phyloP scores from a whole-genome alignment of 257 asterid species.

The Hygrophila difformis region DNA sequence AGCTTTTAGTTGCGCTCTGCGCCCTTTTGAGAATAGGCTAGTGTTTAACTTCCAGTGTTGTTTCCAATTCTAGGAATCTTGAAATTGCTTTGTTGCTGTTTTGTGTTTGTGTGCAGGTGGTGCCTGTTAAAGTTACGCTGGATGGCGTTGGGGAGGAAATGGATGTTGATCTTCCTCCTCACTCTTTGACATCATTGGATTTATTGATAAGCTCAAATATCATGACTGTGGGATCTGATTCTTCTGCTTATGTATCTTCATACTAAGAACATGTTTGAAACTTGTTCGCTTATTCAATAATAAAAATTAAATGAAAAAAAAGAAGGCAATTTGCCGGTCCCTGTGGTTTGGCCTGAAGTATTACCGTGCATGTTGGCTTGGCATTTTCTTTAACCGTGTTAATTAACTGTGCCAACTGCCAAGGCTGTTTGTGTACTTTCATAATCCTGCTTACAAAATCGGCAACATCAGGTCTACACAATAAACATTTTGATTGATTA shows the following conservation, averaged over 20 bases:
- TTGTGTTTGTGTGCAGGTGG: conserved; percentile 35
- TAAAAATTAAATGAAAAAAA: too few species aligned
- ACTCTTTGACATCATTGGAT: conserved; percentile 49
- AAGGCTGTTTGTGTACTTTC: too few species aligned
- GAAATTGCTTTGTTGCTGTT: neutral
- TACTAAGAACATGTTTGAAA: conserved; percentile 16
- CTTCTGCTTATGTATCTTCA: conserved; percentile 30
- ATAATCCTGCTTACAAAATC: too few species aligned
- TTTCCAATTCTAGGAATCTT: neutral
- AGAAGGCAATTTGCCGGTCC: too few species aligned
- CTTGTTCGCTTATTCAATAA: neutral
- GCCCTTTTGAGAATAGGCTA: too few species aligned
- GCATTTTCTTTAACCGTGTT: too few species aligned
- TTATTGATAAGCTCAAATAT: conserved; percentile 22
- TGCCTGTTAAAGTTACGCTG: conserved; percentile 30
- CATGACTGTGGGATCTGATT: conserved; percentile 24
- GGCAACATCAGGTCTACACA: too few species aligned
- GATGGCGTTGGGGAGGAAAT: conserved; percentile 40
- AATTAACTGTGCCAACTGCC: too few species aligned
- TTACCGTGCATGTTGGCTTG: too few species aligned
- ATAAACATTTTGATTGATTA: too few species aligned
- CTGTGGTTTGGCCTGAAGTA: too few species aligned
- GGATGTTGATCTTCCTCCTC: conserved; percentile 42
- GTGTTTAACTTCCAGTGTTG: neutral
- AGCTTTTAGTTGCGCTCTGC: too few species aligned